Conservation (phyloP, 306 rosid species). For the Ziziphus jujuba region DNA sequence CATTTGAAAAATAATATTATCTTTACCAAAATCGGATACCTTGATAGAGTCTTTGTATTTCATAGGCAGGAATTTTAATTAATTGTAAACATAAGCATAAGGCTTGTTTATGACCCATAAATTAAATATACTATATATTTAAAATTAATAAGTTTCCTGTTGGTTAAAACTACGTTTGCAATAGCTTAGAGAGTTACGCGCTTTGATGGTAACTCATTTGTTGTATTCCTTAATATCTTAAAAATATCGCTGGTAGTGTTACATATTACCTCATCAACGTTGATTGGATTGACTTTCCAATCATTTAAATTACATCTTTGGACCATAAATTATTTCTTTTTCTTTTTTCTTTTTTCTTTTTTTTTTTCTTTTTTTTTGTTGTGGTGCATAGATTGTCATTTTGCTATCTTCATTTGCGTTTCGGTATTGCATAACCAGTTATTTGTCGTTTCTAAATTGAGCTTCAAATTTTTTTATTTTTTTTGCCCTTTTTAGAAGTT, state of each 20-base stretch:
- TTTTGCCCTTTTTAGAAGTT: neutral
- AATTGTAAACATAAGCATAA: neutral
- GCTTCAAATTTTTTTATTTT: too few relatives aligned
- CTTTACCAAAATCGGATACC: too few relatives aligned
- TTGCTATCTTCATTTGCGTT: neutral
- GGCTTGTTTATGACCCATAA: too few relatives aligned
- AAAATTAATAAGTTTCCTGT: too few relatives aligned
- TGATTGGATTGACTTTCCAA: constrained; percentile 3
- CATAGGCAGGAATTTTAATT: too few relatives aligned
- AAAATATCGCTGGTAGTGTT: constrained; percentile 3
- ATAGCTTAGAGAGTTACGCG: constrained; percentile 14
- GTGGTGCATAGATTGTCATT: neutral
- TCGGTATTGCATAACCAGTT: neutral
- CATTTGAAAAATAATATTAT: too few relatives aligned
- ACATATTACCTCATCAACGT: neutral
- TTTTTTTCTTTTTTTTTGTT: neutral
- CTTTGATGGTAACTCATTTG: constrained; percentile 11
- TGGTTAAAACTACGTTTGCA: neutral
- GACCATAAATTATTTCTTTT: neutral
- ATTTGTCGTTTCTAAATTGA: neutral
- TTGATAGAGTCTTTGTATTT: too few relatives aligned
- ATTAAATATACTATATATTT: too few relatives aligned
- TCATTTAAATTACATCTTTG: neutral
- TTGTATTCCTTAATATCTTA: neutral
- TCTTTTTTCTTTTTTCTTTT: neutral